These are phyloP conservation scores for Terfezia boudieri DNA, from an alignment of 495 filamentous ascomycete species.

Conservation along the genomic window DNA sequence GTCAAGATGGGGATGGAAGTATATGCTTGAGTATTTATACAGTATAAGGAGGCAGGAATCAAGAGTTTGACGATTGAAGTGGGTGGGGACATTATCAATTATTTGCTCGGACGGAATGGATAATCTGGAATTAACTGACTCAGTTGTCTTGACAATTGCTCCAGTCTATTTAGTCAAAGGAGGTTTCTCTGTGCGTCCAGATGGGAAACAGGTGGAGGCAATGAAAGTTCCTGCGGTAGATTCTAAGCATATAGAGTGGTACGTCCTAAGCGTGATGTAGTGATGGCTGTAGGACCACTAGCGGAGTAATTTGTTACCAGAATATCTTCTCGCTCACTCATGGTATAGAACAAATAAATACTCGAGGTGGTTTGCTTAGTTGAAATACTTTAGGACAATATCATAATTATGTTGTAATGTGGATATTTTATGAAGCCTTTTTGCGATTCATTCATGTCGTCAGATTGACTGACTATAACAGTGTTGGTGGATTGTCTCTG, in stretches of 20 bases:
- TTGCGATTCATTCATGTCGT: no score
- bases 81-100: conserved; percentile 54
- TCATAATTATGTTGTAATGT: no score
- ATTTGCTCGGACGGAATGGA: conserved; percentile 34
- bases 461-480: no score
- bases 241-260: conserved; percentile 46
- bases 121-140: conserved; percentile 42
- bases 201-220: conserved; percentile 31
- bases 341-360: no score
- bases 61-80: conserved; percentile 77
- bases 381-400: no score
- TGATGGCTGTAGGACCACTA: conserved; percentile 38
- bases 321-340: no score
- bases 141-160: conserved; percentile 63
- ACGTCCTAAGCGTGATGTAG: conserved; percentile 51
- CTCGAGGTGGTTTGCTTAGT: no score
- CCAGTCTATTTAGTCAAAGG: conserved; percentile 63
- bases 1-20: conserved; percentile 31
- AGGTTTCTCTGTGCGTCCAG: conserved; percentile 48
- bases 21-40: conserved; percentile 34
- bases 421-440: no score
- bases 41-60: conserved; percentile 33
- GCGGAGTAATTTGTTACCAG: no score
- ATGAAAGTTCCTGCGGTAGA: conserved; percentile 21
- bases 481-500: no score